Evolutionary conservation across 148 eudicot genomes (phyloP), one percentile per base, ranked within the genome.

Genomic region (Selenicereus undatus): DNA sequence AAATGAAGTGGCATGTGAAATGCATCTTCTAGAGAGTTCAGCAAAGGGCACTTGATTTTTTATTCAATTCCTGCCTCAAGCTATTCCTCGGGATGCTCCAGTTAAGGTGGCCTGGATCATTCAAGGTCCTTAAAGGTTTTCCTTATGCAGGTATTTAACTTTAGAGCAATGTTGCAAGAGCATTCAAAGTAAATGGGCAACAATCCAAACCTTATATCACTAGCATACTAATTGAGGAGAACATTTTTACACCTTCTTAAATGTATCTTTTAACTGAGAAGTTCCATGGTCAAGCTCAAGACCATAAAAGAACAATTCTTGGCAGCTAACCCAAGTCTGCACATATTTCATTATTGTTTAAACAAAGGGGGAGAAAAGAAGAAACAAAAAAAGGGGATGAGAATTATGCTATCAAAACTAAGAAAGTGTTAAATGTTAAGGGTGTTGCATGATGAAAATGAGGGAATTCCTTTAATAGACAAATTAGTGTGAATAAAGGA

Each of bases 81-180:
- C 9, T 79, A 2, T 79, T 83, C 12, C 24, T 72, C 2, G 74
- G 68, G 29, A 83, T 75, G 45, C 36, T 79, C 1, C 75, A 27
- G 11, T 79, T 80, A 1, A 60, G 76, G 9, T 74, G 79, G 79
- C 8, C 51, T 13, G 72, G 82, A 1, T 82, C 82, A 3, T 83
- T 74, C 42, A 32, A 21, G 14, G 77, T 83, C 0, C 12, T 8
- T 1, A 36, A 60, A 8, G 79, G 79, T 0, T 79, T 51, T 16
- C 48, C 76, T 0, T 20, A 66, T 29, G 76, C 80, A 17, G 72
- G 71, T 0, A 20, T 75, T 36, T 45, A 76, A 22, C 11, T 74
- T 50, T 1, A 24, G 27, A 50, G 4, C 8, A 48, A n/a, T 17
- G 17, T 8, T 2, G 24, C 22, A 21, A 2, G 17, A 21, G 20